Conservation (phyloP, 2,329 filamentous ascomycete genomes). For the Ilyonectria mors-panacis region DNA sequence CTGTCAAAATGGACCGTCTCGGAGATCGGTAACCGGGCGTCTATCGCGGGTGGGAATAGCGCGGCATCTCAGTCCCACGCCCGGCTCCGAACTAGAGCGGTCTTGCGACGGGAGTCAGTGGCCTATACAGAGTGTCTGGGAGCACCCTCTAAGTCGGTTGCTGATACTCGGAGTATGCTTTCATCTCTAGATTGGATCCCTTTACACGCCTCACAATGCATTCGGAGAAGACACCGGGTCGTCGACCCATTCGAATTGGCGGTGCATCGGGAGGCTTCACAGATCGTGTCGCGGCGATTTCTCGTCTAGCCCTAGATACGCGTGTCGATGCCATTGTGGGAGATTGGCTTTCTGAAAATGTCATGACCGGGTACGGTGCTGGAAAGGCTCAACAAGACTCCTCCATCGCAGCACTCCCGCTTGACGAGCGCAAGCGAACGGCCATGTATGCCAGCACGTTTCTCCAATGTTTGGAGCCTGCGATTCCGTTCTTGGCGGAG, state of each 20-base stretch:
- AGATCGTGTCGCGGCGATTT: slow-evolving; percentile 51
- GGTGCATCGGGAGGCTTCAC: slow-evolving; percentile 51
- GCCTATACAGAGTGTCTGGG: neutral
- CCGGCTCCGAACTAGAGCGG: neutral
- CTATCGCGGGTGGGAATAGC: slow-evolving; percentile 3
- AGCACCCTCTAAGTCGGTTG: neutral
- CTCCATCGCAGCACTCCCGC: slow-evolving; percentile 30
- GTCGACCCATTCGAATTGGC: slow-evolving; percentile 47
- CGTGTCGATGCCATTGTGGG: slow-evolving; percentile 31
- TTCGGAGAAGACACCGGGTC: neutral
- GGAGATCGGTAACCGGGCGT: slow-evolving; percentile 32
- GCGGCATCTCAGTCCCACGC: slow-evolving; percentile 1
- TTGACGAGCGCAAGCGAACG: slow-evolving; percentile 23
- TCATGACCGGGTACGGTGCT: slow-evolving; percentile 59
- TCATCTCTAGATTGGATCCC: neutral
- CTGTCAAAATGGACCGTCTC: neutral
- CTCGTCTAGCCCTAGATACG: slow-evolving; percentile 40
- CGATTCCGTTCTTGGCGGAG: slow-evolving; percentile 50
- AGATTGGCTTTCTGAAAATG: slow-evolving; percentile 57
- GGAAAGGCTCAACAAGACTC: slow-evolving; percentile 36
- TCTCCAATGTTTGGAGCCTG: slow-evolving; percentile 46
- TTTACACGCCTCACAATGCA: slow-evolving; percentile 6
- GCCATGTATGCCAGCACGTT: slow-evolving; percentile 52
- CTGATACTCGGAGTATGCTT: neutral
- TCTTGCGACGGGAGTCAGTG: neutral